Evolutionary conservation across 352 stramenopile species (phyloP), one percentile per base, ranked within the genome.

Genomic region (Globisporangium viniferum): DNA sequence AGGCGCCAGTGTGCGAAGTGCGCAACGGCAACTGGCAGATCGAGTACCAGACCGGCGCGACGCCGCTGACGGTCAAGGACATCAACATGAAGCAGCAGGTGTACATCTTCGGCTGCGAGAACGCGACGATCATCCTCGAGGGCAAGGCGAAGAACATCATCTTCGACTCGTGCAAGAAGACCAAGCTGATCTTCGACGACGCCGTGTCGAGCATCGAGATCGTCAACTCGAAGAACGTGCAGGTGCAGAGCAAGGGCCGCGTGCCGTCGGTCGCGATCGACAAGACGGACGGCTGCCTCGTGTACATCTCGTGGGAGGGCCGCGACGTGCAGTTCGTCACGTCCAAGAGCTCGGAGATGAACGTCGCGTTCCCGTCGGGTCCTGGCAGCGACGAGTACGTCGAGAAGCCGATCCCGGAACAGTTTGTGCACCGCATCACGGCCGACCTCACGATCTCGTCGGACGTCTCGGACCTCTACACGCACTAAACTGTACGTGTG

Each of bases 141-240:
- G 97, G 97, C 66, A 99, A 99, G 81, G 97, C 97, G 72, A 99
- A 99, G 82, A 98, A 90, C 68, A 90, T 99, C 58, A 87, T 98
- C 62, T 69, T 99, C 1, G 97, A 99, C 77, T 92, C 75, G 59
- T 99, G 96, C 86, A 97, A 92, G 67, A 98, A 98, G 76, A 92
- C 81, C 44, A 97, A 98, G 76, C 89, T 99, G 29, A 78, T 99
- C 55, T 98, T 99, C 70, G 97, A 99, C 74, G 93, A 93, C 68
- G 88, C 91, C 60, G 97, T 99, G 73, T 98, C 95, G 39, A 97
- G 91, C 64, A 90, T 98, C 62, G 97, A 99, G 81, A 81, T 99
- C 64, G 96, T 99, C 35, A 99, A 99, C 84, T 99, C 92, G 75
- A 98, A 99, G 84, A 94, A 92, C 69, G 90, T 99, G 64, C 94